Evolutionary conservation across 2,329 filamentous ascomycete genomes (phyloP).

Genomic region (Cercospora zeae-maydis): DNA sequence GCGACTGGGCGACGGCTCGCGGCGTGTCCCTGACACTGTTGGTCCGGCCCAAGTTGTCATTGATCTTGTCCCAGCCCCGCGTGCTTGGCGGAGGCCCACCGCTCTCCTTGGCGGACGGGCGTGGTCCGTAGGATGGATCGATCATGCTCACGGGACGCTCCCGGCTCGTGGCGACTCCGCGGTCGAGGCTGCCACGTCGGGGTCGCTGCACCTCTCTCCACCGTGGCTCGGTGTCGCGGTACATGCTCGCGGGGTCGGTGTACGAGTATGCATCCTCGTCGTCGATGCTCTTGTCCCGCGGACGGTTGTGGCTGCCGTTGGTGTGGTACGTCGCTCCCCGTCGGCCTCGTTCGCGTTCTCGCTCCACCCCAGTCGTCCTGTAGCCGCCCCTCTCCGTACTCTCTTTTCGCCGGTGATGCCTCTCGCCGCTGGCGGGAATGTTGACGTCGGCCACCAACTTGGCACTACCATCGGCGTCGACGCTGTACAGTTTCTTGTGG

Average conservation of each 20-base stretch:
- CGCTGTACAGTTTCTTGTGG: conserved; percentile 50
- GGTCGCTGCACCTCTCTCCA: conserved; percentile 39
- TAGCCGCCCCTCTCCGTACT: conserved; percentile 34
- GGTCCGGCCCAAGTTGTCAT: conserved; percentile 44
- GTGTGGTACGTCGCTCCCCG: conserved; percentile 32
- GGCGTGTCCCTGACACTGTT: conserved; percentile 45
- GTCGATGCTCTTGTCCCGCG: conserved; percentile 32
- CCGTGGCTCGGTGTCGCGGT: conserved; percentile 49
- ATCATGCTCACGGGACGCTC: conserved; percentile 47
- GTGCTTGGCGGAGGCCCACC: conserved; percentile 63
- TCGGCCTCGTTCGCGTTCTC: conserved; percentile 29
- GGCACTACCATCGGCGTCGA: conserved; percentile 43
- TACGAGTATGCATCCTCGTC: conserved; percentile 49
- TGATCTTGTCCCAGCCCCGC: conserved; percentile 67
- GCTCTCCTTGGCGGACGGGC: conserved; percentile 35
- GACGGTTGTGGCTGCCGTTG: conserved; percentile 25
- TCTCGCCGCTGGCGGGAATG: conserved; percentile 40
- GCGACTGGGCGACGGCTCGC: conserved; percentile 27
- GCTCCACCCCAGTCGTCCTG: conserved; percentile 19
- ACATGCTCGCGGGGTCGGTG: conserved; percentile 51
- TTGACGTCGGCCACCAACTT: conserved; percentile 40
- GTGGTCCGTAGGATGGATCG: conserved; percentile 32
- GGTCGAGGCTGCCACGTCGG: conserved; percentile 46
- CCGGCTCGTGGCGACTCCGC: conserved; percentile 35
- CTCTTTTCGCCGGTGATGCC: conserved; percentile 36